phyloP scores from a whole-genome alignment of 75 land plant species.

The Cunninghamia lanceolata region DNA sequence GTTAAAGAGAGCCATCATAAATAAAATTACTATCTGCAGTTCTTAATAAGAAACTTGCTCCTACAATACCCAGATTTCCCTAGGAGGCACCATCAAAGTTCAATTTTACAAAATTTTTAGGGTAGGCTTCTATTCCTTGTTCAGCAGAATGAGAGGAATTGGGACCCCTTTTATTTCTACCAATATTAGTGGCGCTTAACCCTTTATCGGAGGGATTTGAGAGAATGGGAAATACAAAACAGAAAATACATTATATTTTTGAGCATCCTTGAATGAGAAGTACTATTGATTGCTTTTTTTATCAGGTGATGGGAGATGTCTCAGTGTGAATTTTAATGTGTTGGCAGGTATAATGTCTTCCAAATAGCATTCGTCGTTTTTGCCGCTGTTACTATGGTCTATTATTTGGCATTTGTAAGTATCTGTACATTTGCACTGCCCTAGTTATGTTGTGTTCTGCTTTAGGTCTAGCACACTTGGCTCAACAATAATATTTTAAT shows the following conservation, averaged over 20 bases:
- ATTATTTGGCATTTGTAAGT: conserved; percentile 89
- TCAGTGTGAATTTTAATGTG: background rate
- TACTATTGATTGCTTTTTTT: background rate
- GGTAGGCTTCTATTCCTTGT: too few species aligned
- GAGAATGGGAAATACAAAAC: background rate
- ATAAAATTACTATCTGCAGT: too few species aligned
- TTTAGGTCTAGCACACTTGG: background rate
- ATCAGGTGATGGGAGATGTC: background rate
- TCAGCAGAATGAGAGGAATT: too few species aligned
- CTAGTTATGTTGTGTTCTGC: background rate
- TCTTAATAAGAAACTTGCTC: too few species aligned
- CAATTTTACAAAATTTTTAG: too few species aligned
- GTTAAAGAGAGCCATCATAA: too few species aligned
- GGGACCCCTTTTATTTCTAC: too few species aligned
- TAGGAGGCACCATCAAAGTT: too few species aligned
- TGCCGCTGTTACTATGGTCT: conserved; percentile 70
- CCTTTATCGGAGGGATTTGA: too few species aligned
- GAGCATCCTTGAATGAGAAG: background rate
- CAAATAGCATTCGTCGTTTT: conserved; percentile 74
- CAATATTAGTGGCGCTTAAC: too few species aligned
- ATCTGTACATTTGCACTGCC: background rate
- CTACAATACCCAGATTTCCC: too few species aligned
- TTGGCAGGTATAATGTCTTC: conserved; percentile 89
- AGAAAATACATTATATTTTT: background rate
- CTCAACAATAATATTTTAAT: background rate